Base-by-base conservation (phyloP, 192 early-diverging fungal genomes). In the Podila horticola region DNA sequence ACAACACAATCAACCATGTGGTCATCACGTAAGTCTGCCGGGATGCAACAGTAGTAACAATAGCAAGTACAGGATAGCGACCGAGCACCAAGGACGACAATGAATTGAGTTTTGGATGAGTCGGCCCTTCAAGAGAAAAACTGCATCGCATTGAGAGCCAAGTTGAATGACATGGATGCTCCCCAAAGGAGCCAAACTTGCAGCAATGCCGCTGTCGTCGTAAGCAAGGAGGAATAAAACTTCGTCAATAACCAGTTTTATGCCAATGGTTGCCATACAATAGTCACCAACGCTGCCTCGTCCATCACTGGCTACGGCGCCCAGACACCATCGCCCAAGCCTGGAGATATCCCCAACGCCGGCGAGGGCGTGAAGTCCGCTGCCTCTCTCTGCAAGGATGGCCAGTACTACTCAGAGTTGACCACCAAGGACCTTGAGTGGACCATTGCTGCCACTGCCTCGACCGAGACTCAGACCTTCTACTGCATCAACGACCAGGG, bases 391-490 rank as follows among this genome's bases (percentile, higher is more conserved):
- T 67, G 66, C 67, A 81, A 81, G 67, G 71, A 85, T 38, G 84
- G 79, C 26, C 79, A 85, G 31, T 83, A 86, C 50, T 90, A 82
- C 64, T 74, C 77, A 28, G 77, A 86, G 13, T 58, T 90, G 30
- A 84, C 88, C 36, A 83, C 86, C 20, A 73, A 89, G 61, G 93
- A 94, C 76, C 86, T 92, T 66, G 89, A 90, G 24, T 93, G 93
- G 92, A 86, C 87, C 2, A 79, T 88, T 34, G 87, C 92, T 64
- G 83, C 90, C 69, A 91, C 91, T 38, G 90, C 91, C 12, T 92
- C 94, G 8, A 96, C 97, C 7, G 97, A 98, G 84, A 94, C 91
- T 31, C 95, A 96, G 75, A 94, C 94, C 17, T 92, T 95, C 74
- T 97, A 98, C 82, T 74, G 95, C 38, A 88, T 91, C 55, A 89